Percentiles rank a stretch among this genome's conserved stretches.
Conservation (phyloP, 495 filamentous ascomycete genomes). For the Daldinia bambusicola region DNA sequence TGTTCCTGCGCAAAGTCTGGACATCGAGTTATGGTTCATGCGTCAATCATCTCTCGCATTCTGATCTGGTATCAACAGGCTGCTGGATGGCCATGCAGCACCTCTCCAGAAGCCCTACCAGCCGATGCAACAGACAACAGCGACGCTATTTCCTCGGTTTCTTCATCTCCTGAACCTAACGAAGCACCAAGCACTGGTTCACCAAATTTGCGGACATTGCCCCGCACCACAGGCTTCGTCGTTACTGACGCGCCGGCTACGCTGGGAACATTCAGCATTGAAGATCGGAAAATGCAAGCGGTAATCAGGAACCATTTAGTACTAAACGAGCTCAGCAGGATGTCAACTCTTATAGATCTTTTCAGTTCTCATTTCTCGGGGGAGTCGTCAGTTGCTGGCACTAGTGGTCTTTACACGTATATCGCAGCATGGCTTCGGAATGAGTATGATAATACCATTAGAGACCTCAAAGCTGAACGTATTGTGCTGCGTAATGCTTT, state of each 20-base stretch:
- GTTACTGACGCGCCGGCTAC: slow-evolving; percentile 1
- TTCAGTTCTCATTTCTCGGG: slow-evolving; percentile 1
- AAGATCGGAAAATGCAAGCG: slow-evolving; percentile 1
- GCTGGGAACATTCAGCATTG: background rate
- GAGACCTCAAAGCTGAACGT: background rate
- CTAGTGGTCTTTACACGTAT: background rate
- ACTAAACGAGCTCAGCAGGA: background rate
- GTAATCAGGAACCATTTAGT: background rate
- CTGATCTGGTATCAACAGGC: slow-evolving; percentile 3
- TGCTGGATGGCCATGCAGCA: background rate
- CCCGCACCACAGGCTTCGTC: background rate
- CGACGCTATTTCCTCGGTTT: background rate
- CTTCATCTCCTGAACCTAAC: background rate
- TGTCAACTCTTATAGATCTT: background rate
- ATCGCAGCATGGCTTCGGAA: slow-evolving; percentile 2
- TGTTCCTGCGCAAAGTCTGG: slow-evolving; percentile 1
- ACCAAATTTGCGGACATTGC: background rate
- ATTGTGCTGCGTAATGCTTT: background rate
- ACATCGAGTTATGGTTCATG: background rate
- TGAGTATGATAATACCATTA: background rate
- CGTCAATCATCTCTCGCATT: slow-evolving; percentile 1
- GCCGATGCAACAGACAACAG: background rate
- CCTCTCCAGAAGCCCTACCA: background rate
- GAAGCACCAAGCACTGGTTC: background rate
- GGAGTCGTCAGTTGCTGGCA: background rate